Conservation (phyloP, 306 rosid species). For the Cajanus cajan region DNA sequence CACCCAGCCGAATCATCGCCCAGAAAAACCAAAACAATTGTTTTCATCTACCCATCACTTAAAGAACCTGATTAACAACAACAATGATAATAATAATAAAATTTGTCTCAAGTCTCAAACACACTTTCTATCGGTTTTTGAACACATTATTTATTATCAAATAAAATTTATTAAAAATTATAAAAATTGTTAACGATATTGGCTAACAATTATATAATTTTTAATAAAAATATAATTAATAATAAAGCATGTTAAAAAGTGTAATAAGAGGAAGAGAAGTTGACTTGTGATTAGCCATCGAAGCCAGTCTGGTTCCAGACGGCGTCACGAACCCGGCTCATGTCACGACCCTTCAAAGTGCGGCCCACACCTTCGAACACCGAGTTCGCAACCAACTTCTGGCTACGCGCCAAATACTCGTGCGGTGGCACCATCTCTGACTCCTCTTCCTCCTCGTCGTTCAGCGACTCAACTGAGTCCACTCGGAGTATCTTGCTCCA, state of each 20-base stretch:
- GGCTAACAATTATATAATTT: too few species aligned
- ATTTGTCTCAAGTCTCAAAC: too few species aligned
- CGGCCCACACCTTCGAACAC: conserved; percentile 95
- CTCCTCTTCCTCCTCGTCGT: conserved; percentile 43
- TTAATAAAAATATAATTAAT: too few species aligned
- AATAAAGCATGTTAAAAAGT: too few species aligned
- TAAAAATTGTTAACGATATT: too few species aligned
- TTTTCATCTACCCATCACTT: too few species aligned
- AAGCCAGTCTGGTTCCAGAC: conserved; percentile 99
- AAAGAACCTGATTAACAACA: too few species aligned
- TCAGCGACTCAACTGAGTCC: conserved; percentile 73
- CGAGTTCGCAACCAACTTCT: conserved; percentile 67
- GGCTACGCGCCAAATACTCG: conserved; percentile 84
- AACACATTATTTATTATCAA: too few species aligned
- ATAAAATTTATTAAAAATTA: too few species aligned
- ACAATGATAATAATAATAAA: too few species aligned
- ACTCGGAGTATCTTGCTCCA: conserved; percentile 98
- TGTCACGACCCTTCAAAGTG: conserved; percentile 88
- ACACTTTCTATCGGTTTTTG: too few species aligned
- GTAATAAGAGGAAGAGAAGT: too few species aligned
- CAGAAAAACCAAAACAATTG: conserved; percentile 26
- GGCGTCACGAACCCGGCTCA: conserved; percentile 92
- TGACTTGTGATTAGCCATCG: conserved; percentile 61
- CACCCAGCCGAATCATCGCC: conserved; percentile 56
- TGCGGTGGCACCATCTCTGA: conserved; percentile 90